Percentiles rank a stretch among this genome's conserved stretches.
phyloP scores from a whole-genome alignment of 2,329 filamentous ascomycete genomes.

The Sarocladium kiliense region DNA sequence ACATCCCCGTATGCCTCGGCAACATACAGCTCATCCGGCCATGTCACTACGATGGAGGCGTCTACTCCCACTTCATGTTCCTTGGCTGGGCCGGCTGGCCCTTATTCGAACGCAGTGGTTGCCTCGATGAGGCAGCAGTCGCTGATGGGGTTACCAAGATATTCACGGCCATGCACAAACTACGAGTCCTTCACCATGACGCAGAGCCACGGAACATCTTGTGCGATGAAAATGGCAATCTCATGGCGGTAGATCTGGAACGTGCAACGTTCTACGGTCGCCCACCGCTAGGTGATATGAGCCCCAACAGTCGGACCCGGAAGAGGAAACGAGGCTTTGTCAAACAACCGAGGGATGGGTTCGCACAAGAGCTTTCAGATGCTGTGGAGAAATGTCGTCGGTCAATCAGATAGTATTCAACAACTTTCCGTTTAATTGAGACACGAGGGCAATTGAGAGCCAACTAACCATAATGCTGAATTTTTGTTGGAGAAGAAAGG shows the following conservation, averaged over 20 bases:
- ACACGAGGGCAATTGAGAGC: too few relatives aligned
- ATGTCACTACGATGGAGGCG: slow-evolving; percentile 24
- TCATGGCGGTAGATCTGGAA: not conserved
- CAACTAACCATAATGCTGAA: too few relatives aligned
- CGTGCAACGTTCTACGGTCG: too few relatives aligned
- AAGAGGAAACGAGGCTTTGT: too few relatives aligned
- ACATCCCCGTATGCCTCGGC: slow-evolving; percentile 30
- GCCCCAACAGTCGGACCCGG: too few relatives aligned
- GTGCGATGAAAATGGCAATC: slow-evolving; percentile 16
- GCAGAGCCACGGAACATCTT: slow-evolving; percentile 26
- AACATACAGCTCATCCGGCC: slow-evolving; percentile 21
- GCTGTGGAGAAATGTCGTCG: too few relatives aligned
- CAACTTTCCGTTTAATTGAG: too few relatives aligned
- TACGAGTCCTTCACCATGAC: slow-evolving; percentile 21
- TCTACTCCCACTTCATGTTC: slow-evolving; percentile 27
- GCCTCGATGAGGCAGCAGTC: slow-evolving; percentile 4
- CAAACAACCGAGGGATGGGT: too few relatives aligned
- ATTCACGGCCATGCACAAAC: slow-evolving; percentile 13
- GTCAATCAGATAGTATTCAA: too few relatives aligned
- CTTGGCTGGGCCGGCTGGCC: slow-evolving; percentile 22
- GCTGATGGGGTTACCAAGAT: slow-evolving; percentile 6
- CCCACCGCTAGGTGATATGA: too few relatives aligned
- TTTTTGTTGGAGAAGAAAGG: too few relatives aligned
- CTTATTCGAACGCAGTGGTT: not conserved
- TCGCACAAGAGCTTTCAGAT: too few relatives aligned